Base-by-base conservation (phyloP, 2,329 filamentous ascomycete species). In the Fusarium lyarnte region DNA sequence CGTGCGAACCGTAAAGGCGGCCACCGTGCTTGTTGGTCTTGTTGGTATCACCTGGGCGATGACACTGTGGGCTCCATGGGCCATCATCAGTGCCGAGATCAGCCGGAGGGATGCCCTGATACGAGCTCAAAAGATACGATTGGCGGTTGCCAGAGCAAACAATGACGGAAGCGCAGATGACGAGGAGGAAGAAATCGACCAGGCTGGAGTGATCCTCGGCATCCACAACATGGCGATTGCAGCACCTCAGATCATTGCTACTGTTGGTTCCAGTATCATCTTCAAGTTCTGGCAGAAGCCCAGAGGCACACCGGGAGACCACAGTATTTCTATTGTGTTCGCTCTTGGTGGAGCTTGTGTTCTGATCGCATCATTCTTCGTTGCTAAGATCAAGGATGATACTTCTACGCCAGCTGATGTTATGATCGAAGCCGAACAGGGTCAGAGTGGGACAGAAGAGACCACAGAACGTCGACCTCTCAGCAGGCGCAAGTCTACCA, bases 151-250 rank as follows among this genome's bases (percentile, higher is more conserved):
- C 42, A 57, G 70, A 17, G 57, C 71, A 19, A 69, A 66, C 36
- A 63, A 60, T n/a, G 42, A 41, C 29, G 61, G 45, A 16, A 70
- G 73, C 14, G 63, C 78, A 35, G 61, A 72, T 8, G 72, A 80
- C 31, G 76, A 75, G 14, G 81, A 87, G n/a, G 86, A 89, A 31
- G 87, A 89, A 42, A 85, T 89, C 5, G 93, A 95, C 77, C 92
- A 96, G 79, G 94, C 94, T 8, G 94, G 95, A 45, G 93, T 98
- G 43, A 94, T 98, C 47, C 87, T 98, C 5, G 95, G 95, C 13
- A 94, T 98, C 60, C 95, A 98, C 85, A 98, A 98, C 81, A 95
- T 98, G 83, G 92, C 95, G 21, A 93, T 98, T 74, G 94, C 95
- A 2, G 91, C 94, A 9, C 95, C 95, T 3, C 95, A 98, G 80